These are phyloP conservation scores for Exophiala bonariae DNA, from an alignment of 2,329 filamentous ascomycete genomes.

Conservation along the genomic window DNA sequence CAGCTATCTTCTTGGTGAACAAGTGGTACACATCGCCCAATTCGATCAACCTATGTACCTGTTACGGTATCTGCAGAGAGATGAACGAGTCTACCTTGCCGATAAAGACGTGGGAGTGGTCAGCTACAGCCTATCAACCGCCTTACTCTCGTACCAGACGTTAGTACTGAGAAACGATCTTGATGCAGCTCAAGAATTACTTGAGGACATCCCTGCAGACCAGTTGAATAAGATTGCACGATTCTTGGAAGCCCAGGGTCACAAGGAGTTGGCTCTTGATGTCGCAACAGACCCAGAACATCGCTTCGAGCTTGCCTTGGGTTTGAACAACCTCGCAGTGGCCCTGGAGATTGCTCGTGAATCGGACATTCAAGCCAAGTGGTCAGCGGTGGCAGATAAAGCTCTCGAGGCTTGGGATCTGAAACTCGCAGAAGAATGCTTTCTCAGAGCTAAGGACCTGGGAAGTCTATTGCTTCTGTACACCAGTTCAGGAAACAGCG, in stretches of 20 bases:
- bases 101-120: conserved; percentile 94
- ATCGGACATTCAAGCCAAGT: conserved; percentile 91
- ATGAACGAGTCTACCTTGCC: conserved; percentile 90
- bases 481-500: conserved; percentile 77
- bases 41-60: conserved; percentile 96
- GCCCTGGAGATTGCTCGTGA: conserved; percentile 80
- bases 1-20: conserved; percentile 96
- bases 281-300: conserved; percentile 94
- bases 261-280: conserved; percentile 92
- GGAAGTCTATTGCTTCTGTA: conserved; percentile 86
- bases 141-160: conserved; percentile 95
- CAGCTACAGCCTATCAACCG: conserved; percentile 86
- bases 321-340: conserved; percentile 78
- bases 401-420: conserved; percentile 87
- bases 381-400: conserved; percentile 95
- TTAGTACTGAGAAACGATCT: conserved; percentile 91
- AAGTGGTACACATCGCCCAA: conserved; percentile 96
- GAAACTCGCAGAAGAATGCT: conserved; percentile 86
- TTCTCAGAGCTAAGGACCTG: conserved; percentile 84
- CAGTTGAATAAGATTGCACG: conserved; percentile 98
- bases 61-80: conserved; percentile 89
- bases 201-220: conserved; percentile 80
- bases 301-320: conserved; percentile 88
- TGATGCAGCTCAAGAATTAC: conserved; percentile 82
- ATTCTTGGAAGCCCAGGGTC: conserved; percentile 94